Conservation (phyloP, 2,329 filamentous ascomycete genomes). For the Xylariaceae sp. region DNA sequence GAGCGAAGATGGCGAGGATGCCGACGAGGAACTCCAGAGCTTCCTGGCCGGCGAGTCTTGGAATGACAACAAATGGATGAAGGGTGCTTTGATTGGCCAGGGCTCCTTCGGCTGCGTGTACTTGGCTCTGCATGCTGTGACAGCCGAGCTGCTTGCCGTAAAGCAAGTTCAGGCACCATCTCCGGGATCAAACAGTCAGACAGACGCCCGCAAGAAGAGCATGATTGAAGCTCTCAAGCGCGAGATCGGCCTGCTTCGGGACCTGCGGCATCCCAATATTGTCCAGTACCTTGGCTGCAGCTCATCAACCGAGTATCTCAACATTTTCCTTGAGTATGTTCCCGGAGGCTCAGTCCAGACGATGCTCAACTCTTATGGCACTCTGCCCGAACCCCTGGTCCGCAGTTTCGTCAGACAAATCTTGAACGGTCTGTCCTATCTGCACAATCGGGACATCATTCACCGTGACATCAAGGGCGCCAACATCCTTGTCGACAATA, state of each 20-base stretch:
- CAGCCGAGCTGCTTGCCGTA: slow-evolving; percentile 93
- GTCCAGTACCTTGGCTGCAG: slow-evolving; percentile 96
- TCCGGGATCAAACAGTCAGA: slow-evolving; percentile 68
- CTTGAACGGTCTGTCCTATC: slow-evolving; percentile 81
- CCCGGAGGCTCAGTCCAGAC: slow-evolving; percentile 94
- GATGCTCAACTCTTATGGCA: slow-evolving; percentile 98
- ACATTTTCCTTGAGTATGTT: slow-evolving; percentile 99
- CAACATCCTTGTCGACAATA: slow-evolving; percentile 98
- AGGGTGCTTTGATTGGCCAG: slow-evolving; percentile 92
- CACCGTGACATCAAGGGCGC: slow-evolving; percentile 98
- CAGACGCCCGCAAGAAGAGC: slow-evolving; percentile 86
- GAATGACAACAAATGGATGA: slow-evolving; percentile 99
- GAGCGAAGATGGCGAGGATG: slow-evolving; percentile 84
- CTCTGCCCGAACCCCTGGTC: slow-evolving; percentile 84
- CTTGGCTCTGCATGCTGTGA: slow-evolving; percentile 88
- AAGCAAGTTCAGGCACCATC: slow-evolving; percentile 94
- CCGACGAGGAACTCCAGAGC: slow-evolving; percentile 79
- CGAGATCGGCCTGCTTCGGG: slow-evolving; percentile 88
- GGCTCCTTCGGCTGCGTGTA: slow-evolving; percentile 96
- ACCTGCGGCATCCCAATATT: slow-evolving; percentile 93
- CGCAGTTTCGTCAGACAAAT: slow-evolving; percentile 97
- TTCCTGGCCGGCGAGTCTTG: slow-evolving; percentile 90
- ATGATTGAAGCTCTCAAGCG: slow-evolving; percentile 98
- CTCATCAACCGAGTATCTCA: slow-evolving; percentile 82
- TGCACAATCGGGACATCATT: slow-evolving; percentile 92